Conservation (phyloP, 1,284 basidiomycete genomes). For the Cutaneotrichosporon sp. region DNA sequence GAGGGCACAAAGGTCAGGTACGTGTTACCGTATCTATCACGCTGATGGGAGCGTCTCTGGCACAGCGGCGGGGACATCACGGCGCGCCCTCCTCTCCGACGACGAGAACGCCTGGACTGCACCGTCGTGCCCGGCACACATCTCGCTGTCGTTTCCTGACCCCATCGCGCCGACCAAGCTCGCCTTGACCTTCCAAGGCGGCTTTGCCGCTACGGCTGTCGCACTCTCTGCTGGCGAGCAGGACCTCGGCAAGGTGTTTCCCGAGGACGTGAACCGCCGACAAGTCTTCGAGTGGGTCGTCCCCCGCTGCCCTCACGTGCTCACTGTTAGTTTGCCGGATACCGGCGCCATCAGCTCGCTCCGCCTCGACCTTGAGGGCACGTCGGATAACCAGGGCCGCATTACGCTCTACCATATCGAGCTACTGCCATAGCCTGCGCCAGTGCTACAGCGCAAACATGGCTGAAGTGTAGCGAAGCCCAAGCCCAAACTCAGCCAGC, state of each 20-base stretch:
- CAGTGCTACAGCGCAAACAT: too few species aligned
- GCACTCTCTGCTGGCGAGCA: slow-evolving; percentile 18
- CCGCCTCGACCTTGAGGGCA: slow-evolving; percentile 43
- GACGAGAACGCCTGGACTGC: slow-evolving; percentile 32
- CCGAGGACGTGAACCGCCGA: slow-evolving; percentile 42
- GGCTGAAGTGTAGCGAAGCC: too few species aligned
- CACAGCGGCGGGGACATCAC: slow-evolving; percentile 26
- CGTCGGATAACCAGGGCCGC: slow-evolving; percentile 45
- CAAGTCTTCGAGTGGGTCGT: slow-evolving; percentile 44
- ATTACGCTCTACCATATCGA: slow-evolving; percentile 47
- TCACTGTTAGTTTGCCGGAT: slow-evolving; percentile 4
- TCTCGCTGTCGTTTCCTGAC: slow-evolving; percentile 34
- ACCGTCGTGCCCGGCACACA: slow-evolving; percentile 34
- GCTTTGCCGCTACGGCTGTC: slow-evolving; percentile 40
- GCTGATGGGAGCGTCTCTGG: slow-evolving; percentile 24
- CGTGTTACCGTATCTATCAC: background rate
- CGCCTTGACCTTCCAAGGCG: slow-evolving; percentile 47
- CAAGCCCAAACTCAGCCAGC: too few species aligned
- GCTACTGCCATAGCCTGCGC: slow-evolving; percentile 16
- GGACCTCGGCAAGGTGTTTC: slow-evolving; percentile 38
- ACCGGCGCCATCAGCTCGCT: background rate
- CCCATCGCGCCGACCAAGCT: slow-evolving; percentile 35
- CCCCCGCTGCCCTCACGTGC: background rate
- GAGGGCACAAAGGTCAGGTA: slow-evolving; percentile 9
- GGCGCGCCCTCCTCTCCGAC: slow-evolving; percentile 15